A percentile compares a stretch with the other conserved stretches of the same genome.
Evolutionary conservation across 352 stramenopile genomes (phyloP).

Genomic region (Phytophthora brassicae): DNA sequence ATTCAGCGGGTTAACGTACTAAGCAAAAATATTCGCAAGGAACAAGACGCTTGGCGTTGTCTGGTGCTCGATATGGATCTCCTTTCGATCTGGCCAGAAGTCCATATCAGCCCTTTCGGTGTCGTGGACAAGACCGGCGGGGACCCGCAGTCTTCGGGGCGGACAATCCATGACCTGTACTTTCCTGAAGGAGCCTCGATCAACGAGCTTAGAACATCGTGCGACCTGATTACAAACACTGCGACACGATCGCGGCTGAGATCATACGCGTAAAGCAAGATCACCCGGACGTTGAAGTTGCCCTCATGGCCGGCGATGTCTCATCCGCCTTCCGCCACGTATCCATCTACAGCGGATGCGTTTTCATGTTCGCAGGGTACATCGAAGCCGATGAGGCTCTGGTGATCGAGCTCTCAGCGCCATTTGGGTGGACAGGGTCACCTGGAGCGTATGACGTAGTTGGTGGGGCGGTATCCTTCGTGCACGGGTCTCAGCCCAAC

Average conservation of each 20-base stretch:
- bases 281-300: background rate
- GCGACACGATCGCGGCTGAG: too few relatives aligned
- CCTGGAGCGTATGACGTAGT: conserved; percentile 5
- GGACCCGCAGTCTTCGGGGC: background rate
- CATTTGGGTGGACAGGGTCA: conserved; percentile 23
- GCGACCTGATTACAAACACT: too few relatives aligned
- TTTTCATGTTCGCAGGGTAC: conserved; percentile 4
- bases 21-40: background rate
- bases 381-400: conserved; percentile 1
- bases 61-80: background rate
- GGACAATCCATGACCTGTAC: background rate
- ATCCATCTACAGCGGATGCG: conserved; percentile 4
- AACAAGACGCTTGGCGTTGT: background rate
- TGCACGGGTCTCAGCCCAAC: background rate
- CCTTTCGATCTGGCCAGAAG: background rate
- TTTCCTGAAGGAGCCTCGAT: background rate
- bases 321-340: conserved; percentile 9
- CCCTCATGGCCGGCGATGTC: conserved; percentile 12
- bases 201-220: background rate
- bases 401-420: conserved; percentile 15
- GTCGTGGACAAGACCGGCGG: background rate
- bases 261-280: too few relatives aligned
- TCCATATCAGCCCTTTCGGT: background rate
- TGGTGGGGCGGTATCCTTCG: conserved; percentile 5
- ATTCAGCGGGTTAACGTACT: background rate